Evolutionary conservation across 331 rosid genomes (phyloP), one percentile per base, ranked within the genome.

Genomic region (Cydonia oblonga): DNA sequence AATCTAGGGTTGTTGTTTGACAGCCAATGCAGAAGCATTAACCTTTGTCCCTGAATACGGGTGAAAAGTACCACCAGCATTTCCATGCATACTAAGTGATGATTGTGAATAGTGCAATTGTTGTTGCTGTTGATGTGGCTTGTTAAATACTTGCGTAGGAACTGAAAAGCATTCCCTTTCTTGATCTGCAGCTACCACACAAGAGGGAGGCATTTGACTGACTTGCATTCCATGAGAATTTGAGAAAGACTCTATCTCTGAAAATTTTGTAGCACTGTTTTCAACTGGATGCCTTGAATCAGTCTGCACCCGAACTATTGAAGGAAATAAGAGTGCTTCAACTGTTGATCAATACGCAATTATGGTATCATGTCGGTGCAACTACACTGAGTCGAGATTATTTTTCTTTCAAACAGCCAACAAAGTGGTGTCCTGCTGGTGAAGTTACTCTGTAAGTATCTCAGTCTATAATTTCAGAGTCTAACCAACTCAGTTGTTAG

Each of bases 41-140:
- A 86, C 58, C 64, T 22, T 81, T 52, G 90, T 66, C 68, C 95
- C 97, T 3, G 89, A 74, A 82, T 81, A 92, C 30, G 78, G 78
- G 79, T 86, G 96, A 53, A 8, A 53, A n/a, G 59, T 53, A 53
- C 59, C 25, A 53, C 59, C 24, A 8, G 59, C 25, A 9, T 53
- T 53, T 53, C 96, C 96, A 78, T 87, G 89, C 46, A 81, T 60
- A 62, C 6, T 42, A 42, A 42, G 49, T 42, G 49, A 40, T 40
- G 49, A 42, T 16, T 42, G 0, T 42, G 49, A 42, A 42, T 42
- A 12, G 49, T 42, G 49, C 49, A 42, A 42, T 42, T 42, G 49
- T 42, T 38, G 42, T 38, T 38, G 42, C 42, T 42, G 49, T 42
- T 42, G 6, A 16, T 42, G 49, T 42, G 49, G 49, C 49, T 42